Conservation (phyloP, 2,329 filamentous ascomycete genomes). For the Ophiosphaerella herpotricha region DNA sequence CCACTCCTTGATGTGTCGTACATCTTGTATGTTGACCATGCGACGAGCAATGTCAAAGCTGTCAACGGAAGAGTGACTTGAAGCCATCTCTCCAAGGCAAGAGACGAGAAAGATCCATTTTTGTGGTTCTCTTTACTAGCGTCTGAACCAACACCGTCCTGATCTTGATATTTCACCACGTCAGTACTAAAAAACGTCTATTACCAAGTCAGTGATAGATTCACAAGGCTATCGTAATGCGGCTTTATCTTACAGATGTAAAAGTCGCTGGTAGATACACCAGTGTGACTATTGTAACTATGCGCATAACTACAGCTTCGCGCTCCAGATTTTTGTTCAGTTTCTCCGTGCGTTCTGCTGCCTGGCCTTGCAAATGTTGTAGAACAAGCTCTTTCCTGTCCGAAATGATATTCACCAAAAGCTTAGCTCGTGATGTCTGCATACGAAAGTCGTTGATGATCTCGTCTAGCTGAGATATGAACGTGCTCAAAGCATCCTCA, state of each 20-base stretch:
- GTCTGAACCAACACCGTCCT: not conserved
- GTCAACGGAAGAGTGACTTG: slow-evolving; percentile 48
- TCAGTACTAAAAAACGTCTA: slow-evolving; percentile 51
- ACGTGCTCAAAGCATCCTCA: slow-evolving; percentile 14
- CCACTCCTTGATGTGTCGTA: slow-evolving; percentile 3
- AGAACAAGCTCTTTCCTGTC: slow-evolving; percentile 43
- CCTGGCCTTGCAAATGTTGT: slow-evolving; percentile 32
- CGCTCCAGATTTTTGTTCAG: slow-evolving; percentile 26
- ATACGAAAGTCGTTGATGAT: slow-evolving; percentile 45
- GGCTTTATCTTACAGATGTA: slow-evolving; percentile 25
- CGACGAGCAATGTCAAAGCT: slow-evolving; percentile 30
- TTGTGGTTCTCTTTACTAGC: not conserved
- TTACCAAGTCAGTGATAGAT: not conserved
- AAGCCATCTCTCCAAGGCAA: slow-evolving; percentile 44
- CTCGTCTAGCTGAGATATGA: slow-evolving; percentile 33
- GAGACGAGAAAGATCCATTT: slow-evolving; percentile 30
- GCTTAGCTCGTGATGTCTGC: slow-evolving; percentile 42
- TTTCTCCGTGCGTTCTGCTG: slow-evolving; percentile 24
- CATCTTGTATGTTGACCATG: slow-evolving; percentile 21
- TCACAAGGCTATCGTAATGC: not conserved
- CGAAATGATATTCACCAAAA: slow-evolving; percentile 41
- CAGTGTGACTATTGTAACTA: slow-evolving; percentile 31
- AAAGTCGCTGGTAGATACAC: slow-evolving; percentile 35
- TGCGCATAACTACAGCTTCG: slow-evolving; percentile 34
- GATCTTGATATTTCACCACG: slow-evolving; percentile 44